phyloP scores from a whole-genome alignment of 768 basidiomycete genomes.

The Polyporus arcularius region DNA sequence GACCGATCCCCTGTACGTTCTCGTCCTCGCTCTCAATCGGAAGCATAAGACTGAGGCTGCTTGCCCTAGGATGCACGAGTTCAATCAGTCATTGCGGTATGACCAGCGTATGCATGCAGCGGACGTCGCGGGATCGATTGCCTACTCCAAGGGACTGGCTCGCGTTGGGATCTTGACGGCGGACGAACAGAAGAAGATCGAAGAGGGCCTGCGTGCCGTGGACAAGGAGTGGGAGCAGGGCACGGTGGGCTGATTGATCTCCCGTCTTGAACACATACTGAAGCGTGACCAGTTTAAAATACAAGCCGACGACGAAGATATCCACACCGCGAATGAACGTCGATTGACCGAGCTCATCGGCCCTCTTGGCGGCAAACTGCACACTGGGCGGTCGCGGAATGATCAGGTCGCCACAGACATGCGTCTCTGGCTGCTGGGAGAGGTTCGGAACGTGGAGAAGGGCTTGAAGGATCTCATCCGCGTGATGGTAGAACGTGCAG shows the following conservation, averaged over 20 bases:
- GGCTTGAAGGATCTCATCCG: constrained; percentile 77
- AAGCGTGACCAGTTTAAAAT: constrained; percentile 61
- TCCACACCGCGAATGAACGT: constrained; percentile 98
- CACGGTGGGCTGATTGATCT: constrained; percentile 48
- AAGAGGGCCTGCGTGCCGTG: constrained; percentile 73
- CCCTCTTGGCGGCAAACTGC: constrained; percentile 89
- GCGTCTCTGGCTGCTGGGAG: constrained; percentile 90
- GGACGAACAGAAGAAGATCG: constrained; percentile 73
- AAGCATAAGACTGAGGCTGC: constrained; percentile 17
- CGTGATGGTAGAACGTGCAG: constrained; percentile 90
- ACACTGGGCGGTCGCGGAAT: constrained; percentile 96
- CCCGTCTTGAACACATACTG: neutral
- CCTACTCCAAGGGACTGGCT: constrained; percentile 87
- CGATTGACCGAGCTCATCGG: constrained; percentile 93
- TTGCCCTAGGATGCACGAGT: constrained; percentile 74
- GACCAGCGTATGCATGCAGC: constrained; percentile 92
- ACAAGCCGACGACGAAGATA: constrained; percentile 93
- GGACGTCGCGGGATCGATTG: constrained; percentile 93
- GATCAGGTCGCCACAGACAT: constrained; percentile 99
- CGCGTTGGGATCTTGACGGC: constrained; percentile 78
- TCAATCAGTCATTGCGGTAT: constrained; percentile 95
- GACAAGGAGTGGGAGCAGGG: constrained; percentile 85
- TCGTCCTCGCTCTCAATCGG: neutral
- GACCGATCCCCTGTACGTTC: constrained; percentile 80
- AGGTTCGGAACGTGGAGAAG: constrained; percentile 66